Evolutionary conservation across 139 green algal genomes (phyloP).

Genomic region (Coelastrella sp.): DNA sequence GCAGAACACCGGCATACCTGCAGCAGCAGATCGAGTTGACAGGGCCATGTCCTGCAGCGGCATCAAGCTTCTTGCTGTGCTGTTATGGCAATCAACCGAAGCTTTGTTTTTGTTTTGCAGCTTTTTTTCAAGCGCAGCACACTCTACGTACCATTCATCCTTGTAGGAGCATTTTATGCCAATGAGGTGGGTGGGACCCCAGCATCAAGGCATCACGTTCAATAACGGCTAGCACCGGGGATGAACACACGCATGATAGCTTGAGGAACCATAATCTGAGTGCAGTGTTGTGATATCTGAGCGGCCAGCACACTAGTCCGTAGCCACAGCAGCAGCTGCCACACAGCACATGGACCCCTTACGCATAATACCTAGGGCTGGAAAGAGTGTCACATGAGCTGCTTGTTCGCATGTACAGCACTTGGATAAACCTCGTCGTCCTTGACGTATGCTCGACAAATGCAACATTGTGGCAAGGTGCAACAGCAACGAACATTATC

Average conservation of each 20-base stretch:
- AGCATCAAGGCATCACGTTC: background rate
- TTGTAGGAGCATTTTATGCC: conserved; percentile 61
- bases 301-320: background rate
- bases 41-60: background rate
- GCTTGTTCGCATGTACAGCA: no score
- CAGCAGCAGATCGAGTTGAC: no score
- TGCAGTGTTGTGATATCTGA: background rate
- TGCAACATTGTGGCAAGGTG: no score
- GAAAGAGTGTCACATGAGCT: no score
- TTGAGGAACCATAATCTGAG: background rate
- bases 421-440: no score
- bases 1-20: no score
- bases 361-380: no score
- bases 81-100: background rate
- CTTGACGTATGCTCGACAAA: no score
- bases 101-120: conserved; percentile 11
- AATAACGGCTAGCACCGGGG: no score
- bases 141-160: conserved; percentile 60
- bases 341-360: background rate
- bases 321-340: background rate
- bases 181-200: conserved; percentile 53
- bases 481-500: no score
- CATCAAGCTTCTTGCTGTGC: background rate
- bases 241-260: background rate
- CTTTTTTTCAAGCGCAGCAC: conserved; percentile 66